phyloP scores from a whole-genome alignment of 1,284 basidiomycete species.

The Coniferiporia weirii region DNA sequence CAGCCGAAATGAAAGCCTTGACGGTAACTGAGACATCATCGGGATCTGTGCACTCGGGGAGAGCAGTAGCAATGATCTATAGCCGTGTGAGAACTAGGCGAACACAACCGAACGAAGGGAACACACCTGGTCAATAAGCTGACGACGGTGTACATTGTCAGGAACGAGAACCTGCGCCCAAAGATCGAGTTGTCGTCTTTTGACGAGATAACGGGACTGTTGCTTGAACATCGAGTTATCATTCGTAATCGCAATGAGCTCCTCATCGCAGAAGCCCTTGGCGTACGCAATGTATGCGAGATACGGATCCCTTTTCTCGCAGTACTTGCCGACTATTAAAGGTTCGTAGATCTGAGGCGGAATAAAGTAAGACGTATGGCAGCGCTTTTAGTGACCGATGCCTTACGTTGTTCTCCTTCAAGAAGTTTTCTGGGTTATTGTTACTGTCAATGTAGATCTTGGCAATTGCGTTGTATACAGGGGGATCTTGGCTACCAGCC shows the following conservation, averaged over 20 bases:
- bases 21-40: slow-evolving; percentile 99
- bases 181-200: slow-evolving; percentile 91
- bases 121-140: slow-evolving; percentile 88
- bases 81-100: not conserved
- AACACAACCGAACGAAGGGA: not conserved
- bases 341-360: slow-evolving; percentile 83
- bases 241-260: slow-evolving; percentile 95
- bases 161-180: slow-evolving; percentile 93
- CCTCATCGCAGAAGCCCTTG: slow-evolving; percentile 98
- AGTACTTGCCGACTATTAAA: slow-evolving; percentile 96
- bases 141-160: slow-evolving; percentile 90
- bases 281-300: slow-evolving; percentile 99
- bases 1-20: slow-evolving; percentile 97
- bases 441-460: slow-evolving; percentile 99
- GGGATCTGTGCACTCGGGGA: slow-evolving; percentile 96
- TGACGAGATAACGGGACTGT: slow-evolving; percentile 96
- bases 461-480: slow-evolving; percentile 94
- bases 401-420: slow-evolving; percentile 95
- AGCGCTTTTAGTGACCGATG: slow-evolving; percentile 10
- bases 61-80: slow-evolving; percentile 86
- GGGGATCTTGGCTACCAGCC: slow-evolving; percentile 86
- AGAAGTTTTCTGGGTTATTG: slow-evolving; percentile 95
- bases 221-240: slow-evolving; percentile 99
- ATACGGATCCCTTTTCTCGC: slow-evolving; percentile 98
- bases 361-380: not conserved